Base-by-base conservation (phyloP, 306 rosid genomes). In the Fagus sylvatica region DNA sequence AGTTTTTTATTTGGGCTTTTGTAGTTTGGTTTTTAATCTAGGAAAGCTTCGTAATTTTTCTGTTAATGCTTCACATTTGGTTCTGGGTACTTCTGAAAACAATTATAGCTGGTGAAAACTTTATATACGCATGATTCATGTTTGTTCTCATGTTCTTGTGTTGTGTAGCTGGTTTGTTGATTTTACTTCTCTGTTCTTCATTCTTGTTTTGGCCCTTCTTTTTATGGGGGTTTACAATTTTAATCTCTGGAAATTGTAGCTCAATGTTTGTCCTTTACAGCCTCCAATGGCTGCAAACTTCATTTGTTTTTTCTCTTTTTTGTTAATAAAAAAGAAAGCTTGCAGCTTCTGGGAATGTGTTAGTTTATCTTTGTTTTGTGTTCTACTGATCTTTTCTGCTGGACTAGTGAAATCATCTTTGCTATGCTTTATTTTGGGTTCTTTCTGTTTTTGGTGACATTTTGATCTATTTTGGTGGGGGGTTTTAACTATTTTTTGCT, bases 141-240 rank as follows among this genome's bases (percentile, higher is more conserved):
- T 30, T 60, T 60, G 28, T 22, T 39, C 41, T 39, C 41, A 39
- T 62, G 69, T 33, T 34, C 69, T 34, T 34, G 12, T 62, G 42
- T 62, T 8, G 67, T 39, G 10, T 34, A 28, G 7, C 7, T 19
- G 33, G 19, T 32, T 60, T 32, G 28, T 68, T 37, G 77, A 76
- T 75, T 83, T 69, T 72, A 72, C 73, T 40, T 10, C 17, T 16
- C 69, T 32, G 76, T 15, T 57, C 73, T 65, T 69, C 57, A 10
- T 41, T 42, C 13, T 30, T 56, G 48, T 34, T n/a, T 69, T 19
- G 7, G 2, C 13, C 10, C 13, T 46, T 41, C 32, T 43, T n/a
- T 53, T 28, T 37, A 1, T 32, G 16, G 2, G 67, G 67, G 40
- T 1, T 1, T 59, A 32, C 17, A 59, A 59, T 30, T 70, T 2